phyloP scores from a whole-genome alignment of 1,139 yeast genomes.

The Yamadazyma aaseri region DNA sequence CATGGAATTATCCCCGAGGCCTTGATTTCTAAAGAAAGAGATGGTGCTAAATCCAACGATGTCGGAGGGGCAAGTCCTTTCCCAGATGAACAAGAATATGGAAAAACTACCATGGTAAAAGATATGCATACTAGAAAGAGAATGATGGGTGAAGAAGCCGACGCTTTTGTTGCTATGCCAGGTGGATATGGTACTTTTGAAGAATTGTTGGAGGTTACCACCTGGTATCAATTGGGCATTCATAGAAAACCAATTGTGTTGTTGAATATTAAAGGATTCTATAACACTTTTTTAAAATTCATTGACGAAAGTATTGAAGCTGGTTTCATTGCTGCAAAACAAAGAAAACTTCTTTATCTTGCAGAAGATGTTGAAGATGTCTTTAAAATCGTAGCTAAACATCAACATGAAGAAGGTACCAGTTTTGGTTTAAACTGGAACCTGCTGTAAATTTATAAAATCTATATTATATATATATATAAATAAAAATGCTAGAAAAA shows the following conservation, averaged over 20 bases:
- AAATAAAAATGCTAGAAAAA: not conserved
- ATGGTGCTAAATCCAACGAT: conserved; percentile 45
- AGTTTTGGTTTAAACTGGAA: conserved; percentile 69
- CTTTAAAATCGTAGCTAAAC: conserved; percentile 56
- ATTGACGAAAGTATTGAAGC: conserved; percentile 52
- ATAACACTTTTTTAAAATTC: conserved; percentile 64
- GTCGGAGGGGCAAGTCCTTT: conserved; percentile 65
- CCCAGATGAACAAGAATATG: conserved; percentile 61
- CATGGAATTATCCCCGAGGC: conserved; percentile 89
- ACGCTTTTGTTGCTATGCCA: conserved; percentile 85
- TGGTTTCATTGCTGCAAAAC: conserved; percentile 69
- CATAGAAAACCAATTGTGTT: conserved; percentile 79
- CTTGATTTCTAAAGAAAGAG: conserved; percentile 69
- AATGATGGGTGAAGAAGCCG: conserved; percentile 84
- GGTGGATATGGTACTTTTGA: conserved; percentile 93
- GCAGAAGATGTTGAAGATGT: conserved; percentile 69
- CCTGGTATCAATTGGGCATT: conserved; percentile 85
- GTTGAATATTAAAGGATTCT: conserved; percentile 78
- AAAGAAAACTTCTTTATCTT: conserved; percentile 67
- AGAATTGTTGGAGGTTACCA: conserved; percentile 85
- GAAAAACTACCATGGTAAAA: conserved; percentile 75
- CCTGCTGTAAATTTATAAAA: conserved; percentile 24
- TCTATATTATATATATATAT: not conserved
- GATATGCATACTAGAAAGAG: conserved; percentile 92
- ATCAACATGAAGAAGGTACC: conserved; percentile 70